Evolutionary conservation across 805 yeast genomes (phyloP).

Genomic region (Jamesozyma rosinii): DNA sequence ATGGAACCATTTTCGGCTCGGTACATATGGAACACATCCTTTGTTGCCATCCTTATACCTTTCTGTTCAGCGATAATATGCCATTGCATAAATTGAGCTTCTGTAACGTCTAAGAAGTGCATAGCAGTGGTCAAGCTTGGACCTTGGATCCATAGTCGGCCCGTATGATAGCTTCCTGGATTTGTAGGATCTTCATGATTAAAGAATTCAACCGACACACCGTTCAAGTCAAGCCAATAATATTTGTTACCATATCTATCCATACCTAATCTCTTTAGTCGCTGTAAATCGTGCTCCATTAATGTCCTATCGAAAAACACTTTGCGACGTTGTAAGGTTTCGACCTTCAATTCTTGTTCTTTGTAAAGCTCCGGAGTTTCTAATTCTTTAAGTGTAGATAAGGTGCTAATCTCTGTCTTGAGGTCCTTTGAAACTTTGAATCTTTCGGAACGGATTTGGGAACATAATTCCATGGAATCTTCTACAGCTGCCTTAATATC

Average conservation of each 20-base stretch:
- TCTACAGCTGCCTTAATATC: slow-evolving; percentile 28
- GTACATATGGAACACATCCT: slow-evolving; percentile 18
- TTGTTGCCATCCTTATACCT: slow-evolving; percentile 21
- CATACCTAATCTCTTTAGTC: slow-evolving; percentile 67
- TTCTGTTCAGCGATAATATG: slow-evolving; percentile 9
- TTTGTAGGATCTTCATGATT: slow-evolving; percentile 29
- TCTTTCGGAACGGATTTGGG: slow-evolving; percentile 29
- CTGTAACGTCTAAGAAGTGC: slow-evolving; percentile 27
- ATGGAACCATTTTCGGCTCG: slow-evolving; percentile 16
- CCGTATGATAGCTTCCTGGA: slow-evolving; percentile 57
- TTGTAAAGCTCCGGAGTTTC: slow-evolving; percentile 14
- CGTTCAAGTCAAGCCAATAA: slow-evolving; percentile 92
- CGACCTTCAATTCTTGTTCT: slow-evolving; percentile 23
- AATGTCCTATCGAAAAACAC: slow-evolving; percentile 51
- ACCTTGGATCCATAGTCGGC: slow-evolving; percentile 86
- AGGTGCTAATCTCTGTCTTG: slow-evolving; percentile 15
- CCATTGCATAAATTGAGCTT: slow-evolving; percentile 27
- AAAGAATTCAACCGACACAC: slow-evolving; percentile 45
- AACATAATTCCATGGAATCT: slow-evolving; percentile 27
- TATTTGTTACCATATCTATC: slow-evolving; percentile 80
- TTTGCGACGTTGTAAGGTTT: slow-evolving; percentile 41
- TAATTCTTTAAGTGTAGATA: slow-evolving; percentile 6
- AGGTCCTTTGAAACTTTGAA: slow-evolving; percentile 23
- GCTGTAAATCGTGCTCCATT: slow-evolving; percentile 63
- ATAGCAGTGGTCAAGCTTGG: slow-evolving; percentile 49